Evolutionary conservation across 2,329 filamentous ascomycete species (phyloP).

Genomic region (Beauveria rudraprayagi): DNA sequence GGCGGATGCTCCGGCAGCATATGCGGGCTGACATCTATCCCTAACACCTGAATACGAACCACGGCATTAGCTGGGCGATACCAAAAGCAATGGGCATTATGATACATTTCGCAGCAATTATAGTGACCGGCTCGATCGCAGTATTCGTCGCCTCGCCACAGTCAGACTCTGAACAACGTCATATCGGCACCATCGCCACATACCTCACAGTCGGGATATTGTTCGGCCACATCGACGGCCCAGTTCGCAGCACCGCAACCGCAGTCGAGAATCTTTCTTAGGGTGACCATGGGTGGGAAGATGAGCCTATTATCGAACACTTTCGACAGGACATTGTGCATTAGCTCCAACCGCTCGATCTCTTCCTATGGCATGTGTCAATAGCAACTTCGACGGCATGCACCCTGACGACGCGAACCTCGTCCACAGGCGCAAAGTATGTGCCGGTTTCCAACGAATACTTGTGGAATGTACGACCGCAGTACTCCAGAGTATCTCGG

Average conservation of each 20-base stretch:
- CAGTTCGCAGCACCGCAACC: conserved; percentile 65
- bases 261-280: conserved; percentile 59
- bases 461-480: conserved; percentile 59
- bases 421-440: conserved; percentile 63
- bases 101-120: neutral
- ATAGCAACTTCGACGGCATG: conserved; percentile 9
- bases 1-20: conserved; percentile 58
- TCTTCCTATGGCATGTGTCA: conserved; percentile 47
- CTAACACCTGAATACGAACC: conserved; percentile 49
- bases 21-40: conserved; percentile 63
- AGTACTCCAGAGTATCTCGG: conserved; percentile 49
- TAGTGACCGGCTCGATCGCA: neutral
- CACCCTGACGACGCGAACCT: conserved; percentile 40
- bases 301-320: conserved; percentile 61
- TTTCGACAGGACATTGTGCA: conserved; percentile 54
- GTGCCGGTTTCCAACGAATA: conserved; percentile 56
- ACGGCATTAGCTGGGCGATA: neutral
- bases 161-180: neutral
- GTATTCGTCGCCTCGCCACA: neutral
- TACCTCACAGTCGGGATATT: conserved; percentile 58
- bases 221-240: conserved; percentile 60
- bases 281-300: conserved; percentile 56
- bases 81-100: neutral
- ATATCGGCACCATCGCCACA: conserved; percentile 15
- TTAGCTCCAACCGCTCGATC: conserved; percentile 53